These are phyloP conservation scores for Oleoguttula mirabilis DNA, from an alignment of 495 filamentous ascomycete genomes.

Conservation along the genomic window DNA sequence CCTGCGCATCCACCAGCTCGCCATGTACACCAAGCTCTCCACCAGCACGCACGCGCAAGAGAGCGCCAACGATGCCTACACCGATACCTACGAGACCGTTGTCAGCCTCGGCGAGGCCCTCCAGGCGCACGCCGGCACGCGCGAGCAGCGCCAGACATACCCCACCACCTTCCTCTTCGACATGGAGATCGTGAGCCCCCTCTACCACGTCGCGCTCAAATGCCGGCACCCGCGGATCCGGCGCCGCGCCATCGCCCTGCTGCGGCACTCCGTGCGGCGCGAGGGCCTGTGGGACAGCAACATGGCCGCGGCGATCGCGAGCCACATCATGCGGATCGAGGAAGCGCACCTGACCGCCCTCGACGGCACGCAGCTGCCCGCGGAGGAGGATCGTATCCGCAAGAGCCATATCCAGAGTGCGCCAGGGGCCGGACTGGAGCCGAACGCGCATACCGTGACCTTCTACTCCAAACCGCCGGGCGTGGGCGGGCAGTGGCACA, in stretches of 20 bases:
- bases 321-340: conserved; percentile 13
- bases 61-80: conserved; percentile 3
- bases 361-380: conserved; percentile 4
- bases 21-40: conserved; percentile 8
- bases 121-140: not conserved
- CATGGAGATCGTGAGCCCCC: conserved; percentile 17
- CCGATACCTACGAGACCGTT: conserved; percentile 1
- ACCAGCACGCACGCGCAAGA: conserved; percentile 6
- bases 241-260: conserved; percentile 11
- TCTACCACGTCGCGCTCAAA: conserved; percentile 17
- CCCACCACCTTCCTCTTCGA: conserved; percentile 16
- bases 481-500: conserved; percentile 7
- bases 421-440: not conserved
- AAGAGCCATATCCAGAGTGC: conserved; percentile 3
- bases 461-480: conserved; percentile 12
- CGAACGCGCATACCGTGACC: not conserved
- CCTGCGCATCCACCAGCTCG: conserved; percentile 15
- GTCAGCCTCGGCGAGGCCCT: conserved; percentile 12
- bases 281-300: conserved; percentile 19
- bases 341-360: conserved; percentile 8
- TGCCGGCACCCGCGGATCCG: conserved; percentile 14
- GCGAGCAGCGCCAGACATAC: not conserved
- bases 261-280: conserved; percentile 6
- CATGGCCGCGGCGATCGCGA: conserved; percentile 10
- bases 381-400: conserved; percentile 11